These are phyloP conservation scores for Umbelopsis sp. DNA, from an alignment of 192 early-diverging fungal species.

Conservation along the genomic window DNA sequence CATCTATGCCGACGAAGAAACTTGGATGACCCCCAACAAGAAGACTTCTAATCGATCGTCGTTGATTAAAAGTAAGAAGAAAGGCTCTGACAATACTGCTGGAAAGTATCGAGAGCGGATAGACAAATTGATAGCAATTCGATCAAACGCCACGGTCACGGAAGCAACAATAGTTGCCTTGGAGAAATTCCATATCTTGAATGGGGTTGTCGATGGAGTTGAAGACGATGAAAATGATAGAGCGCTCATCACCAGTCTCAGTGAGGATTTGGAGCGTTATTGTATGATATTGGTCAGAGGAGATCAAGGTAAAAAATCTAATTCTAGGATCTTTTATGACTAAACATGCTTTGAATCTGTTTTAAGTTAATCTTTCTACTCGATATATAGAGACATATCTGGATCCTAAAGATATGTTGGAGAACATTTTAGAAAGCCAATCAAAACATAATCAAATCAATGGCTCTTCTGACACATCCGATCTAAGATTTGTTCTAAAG, in stretches of 20 bases:
- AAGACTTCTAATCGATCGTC: conserved; percentile 14
- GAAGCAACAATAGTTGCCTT: conserved; percentile 48
- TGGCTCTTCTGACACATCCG: conserved; percentile 4
- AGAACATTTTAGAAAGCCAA: not conserved
- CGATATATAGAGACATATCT: not conserved
- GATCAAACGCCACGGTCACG: conserved; percentile 44
- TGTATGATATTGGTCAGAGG: not conserved
- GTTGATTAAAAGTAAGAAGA: conserved; percentile 24
- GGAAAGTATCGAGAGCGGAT: conserved; percentile 29
- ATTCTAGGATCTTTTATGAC: not conserved
- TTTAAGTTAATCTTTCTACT: not conserved
- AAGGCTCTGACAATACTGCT: not conserved
- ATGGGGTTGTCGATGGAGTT: conserved; percentile 49
- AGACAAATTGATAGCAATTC: conserved; percentile 47
- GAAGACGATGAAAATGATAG: conserved; percentile 19
- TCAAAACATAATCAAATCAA: conserved; percentile 3
- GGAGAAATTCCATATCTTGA: conserved; percentile 52
- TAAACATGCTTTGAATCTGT: not conserved
- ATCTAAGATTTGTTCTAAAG: conserved; percentile 10
- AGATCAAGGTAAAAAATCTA: not conserved
- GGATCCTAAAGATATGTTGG: conserved; percentile 1
- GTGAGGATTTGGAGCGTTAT: conserved; percentile 6
- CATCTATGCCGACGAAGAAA: conserved; percentile 25
- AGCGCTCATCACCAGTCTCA: conserved; percentile 1
- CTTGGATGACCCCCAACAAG: not conserved